Evolutionary conservation across 2,329 filamentous ascomycete genomes (phyloP).

Genomic region (Colletotrichum magnum): DNA sequence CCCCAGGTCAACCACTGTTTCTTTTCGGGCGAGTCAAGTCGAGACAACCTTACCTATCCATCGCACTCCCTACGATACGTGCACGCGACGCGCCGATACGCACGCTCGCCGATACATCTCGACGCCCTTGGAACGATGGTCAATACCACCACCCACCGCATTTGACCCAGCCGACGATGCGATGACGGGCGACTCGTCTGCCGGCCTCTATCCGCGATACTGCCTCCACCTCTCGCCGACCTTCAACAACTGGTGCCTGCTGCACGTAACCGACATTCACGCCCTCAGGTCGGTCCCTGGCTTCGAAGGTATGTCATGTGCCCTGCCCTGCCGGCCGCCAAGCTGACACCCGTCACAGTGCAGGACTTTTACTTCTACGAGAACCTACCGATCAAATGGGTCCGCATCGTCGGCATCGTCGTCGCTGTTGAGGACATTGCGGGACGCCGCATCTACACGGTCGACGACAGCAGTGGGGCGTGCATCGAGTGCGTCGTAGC

Average conservation of each 20-base stretch:
- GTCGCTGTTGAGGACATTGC: constrained; percentile 71
- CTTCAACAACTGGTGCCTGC: constrained; percentile 70
- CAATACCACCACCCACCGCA: background rate
- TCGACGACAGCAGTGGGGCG: constrained; percentile 76
- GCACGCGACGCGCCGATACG: constrained; percentile 12
- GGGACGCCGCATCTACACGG: constrained; percentile 64
- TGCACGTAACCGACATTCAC: constrained; percentile 66
- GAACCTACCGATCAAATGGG: constrained; percentile 84
- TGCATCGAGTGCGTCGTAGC: constrained; percentile 65
- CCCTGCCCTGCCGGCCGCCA: background rate
- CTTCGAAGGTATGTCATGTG: constrained; percentile 63
- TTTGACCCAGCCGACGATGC: constrained; percentile 53
- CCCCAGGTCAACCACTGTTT: constrained; percentile 33
- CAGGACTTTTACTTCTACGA: constrained; percentile 75
- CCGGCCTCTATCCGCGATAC: constrained; percentile 70
- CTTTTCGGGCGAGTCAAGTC: background rate
- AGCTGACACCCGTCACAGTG: constrained; percentile 44
- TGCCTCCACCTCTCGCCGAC: constrained; percentile 76
- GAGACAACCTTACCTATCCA: background rate
- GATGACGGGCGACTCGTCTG: constrained; percentile 61
- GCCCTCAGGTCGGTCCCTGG: constrained; percentile 61
- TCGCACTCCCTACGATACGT: background rate
- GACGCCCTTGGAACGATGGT: constrained; percentile 9
- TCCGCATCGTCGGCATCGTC: constrained; percentile 78
- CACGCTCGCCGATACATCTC: background rate